Base-by-base conservation (phyloP, 23 red algal species). In the Gracilaria vermiculophylla region DNA sequence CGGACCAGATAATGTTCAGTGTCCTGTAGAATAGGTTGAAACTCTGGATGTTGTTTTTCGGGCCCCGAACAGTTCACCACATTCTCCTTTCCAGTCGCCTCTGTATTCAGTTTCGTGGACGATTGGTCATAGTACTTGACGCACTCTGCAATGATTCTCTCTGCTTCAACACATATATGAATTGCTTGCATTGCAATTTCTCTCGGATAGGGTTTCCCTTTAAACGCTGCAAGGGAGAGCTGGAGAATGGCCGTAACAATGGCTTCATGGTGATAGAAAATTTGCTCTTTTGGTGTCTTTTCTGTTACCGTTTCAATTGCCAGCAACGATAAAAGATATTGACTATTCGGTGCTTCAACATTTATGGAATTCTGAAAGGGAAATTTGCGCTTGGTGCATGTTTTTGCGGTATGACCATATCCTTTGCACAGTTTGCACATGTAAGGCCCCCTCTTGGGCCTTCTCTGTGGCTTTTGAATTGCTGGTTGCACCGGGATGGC, bases 401-500 rank as follows among this genome's bases (percentile, higher is more conserved):
- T 73, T 17, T 73, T 73, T 0, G 67, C 37, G 0, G 67, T 73
- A 24, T 73, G 67, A 24, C 67, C 67, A 20, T 45, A 73, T 13
- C 67, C 40, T 27, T 32, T 42, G 23, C 67, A 73, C 21, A 73
- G 24, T 32, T 73, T 73, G 37, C 67, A 73, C 67, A 73, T 73
- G 32, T 73, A 73, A 2, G 67, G 67, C 12, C 67, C 67, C 37
- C 67, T n/a, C 42, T 73, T 73, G 4, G 47, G 67, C 42, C 20
- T 44, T 36, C 23, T 48, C 67, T 42, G 39, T 12, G 67, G 25
- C 23, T 73, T 73, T 28, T 73, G 67, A 47, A 73, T 73, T 0
- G 40, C 23, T 27, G 29, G 58, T 35, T 64, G 58, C 28, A 34
- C 58, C 2, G 58, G 21, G 29, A 64, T 64, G 32, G 25, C 13